phyloP scores from a whole-genome alignment of 2,329 filamentous ascomycete genomes.

The Fusarium marasasianum region DNA sequence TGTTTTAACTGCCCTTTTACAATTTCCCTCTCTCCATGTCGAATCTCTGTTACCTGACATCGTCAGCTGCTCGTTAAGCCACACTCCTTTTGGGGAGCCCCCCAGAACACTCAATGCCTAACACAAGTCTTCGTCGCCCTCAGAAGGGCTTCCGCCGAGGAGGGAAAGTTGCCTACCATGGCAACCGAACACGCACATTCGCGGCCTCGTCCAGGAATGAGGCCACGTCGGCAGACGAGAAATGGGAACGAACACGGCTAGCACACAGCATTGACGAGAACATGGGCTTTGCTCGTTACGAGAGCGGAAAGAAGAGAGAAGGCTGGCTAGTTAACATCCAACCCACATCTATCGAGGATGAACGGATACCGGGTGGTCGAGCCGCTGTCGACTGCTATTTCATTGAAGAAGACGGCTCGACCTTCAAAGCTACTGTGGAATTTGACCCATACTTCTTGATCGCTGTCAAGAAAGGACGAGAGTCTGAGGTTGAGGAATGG shows the following conservation, averaged over 20 bases:
- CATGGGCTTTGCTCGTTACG: slow-evolving; percentile 93
- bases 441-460: slow-evolving; percentile 98
- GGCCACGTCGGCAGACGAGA: slow-evolving; percentile 91
- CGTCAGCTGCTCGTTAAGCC: slow-evolving; percentile 34
- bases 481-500: slow-evolving; percentile 97
- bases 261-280: slow-evolving; percentile 91
- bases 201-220: slow-evolving; percentile 82
- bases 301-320: slow-evolving; percentile 80
- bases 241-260: slow-evolving; percentile 83
- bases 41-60: slow-evolving; percentile 9
- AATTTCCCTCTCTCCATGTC: slow-evolving; percentile 25
- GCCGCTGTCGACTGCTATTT: slow-evolving; percentile 98
- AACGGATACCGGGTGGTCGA: slow-evolving; percentile 82
- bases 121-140: slow-evolving; percentile 67
- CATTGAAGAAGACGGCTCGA: slow-evolving; percentile 85
- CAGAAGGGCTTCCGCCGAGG: slow-evolving; percentile 74
- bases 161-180: slow-evolving; percentile 76
- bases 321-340: slow-evolving; percentile 98
- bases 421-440: slow-evolving; percentile 95
- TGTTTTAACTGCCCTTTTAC: not conserved
- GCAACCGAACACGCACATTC: slow-evolving; percentile 77
- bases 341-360: slow-evolving; percentile 86
- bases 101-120: slow-evolving; percentile 59
- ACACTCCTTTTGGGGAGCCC: slow-evolving; percentile 29
- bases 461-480: slow-evolving; percentile 85